These are phyloP conservation scores for Brassica carinata DNA, from an alignment of 345 rosid genomes.

Conservation along the genomic window DNA sequence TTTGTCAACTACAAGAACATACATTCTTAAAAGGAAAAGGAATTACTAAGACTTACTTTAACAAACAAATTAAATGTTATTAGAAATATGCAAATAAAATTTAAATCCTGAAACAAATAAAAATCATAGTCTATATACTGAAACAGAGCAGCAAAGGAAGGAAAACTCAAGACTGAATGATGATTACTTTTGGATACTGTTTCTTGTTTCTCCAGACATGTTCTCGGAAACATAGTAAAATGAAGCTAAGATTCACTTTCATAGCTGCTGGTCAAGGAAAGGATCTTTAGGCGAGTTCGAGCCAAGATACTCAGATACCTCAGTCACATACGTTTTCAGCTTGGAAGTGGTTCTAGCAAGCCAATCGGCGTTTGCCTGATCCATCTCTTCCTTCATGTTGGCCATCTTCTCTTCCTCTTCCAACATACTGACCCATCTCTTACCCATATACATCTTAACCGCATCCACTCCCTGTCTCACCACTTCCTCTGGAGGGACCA, in stretches of 20 bases:
- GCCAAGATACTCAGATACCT: slow-evolving; percentile 55
- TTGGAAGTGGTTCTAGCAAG: slow-evolving; percentile 78
- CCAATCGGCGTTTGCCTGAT: slow-evolving; percentile 64
- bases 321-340: slow-evolving; percentile 57
- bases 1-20: background rate
- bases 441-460: slow-evolving; percentile 68
- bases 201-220: slow-evolving; percentile 3
- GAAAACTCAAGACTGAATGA: slow-evolving; percentile 9
- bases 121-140: slow-evolving; percentile 20
- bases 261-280: slow-evolving; percentile 78
- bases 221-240: background rate
- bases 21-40: background rate
- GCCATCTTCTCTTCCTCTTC: slow-evolving; percentile 67
- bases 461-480: slow-evolving; percentile 76
- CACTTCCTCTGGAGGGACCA: slow-evolving; percentile 61
- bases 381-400: slow-evolving; percentile 51
- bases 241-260: slow-evolving; percentile 19
- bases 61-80: background rate
- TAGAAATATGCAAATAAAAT: background rate
- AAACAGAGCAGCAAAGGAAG: slow-evolving; percentile 5
- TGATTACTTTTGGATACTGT: background rate
- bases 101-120: background rate
- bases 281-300: slow-evolving; percentile 57
- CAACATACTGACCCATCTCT: slow-evolving; percentile 70
- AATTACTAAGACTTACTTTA: background rate